Evolutionary conservation across 78 protist species (phyloP), one percentile per base, ranked within the genome.

Genomic region (Speleostelium caveatum): DNA sequence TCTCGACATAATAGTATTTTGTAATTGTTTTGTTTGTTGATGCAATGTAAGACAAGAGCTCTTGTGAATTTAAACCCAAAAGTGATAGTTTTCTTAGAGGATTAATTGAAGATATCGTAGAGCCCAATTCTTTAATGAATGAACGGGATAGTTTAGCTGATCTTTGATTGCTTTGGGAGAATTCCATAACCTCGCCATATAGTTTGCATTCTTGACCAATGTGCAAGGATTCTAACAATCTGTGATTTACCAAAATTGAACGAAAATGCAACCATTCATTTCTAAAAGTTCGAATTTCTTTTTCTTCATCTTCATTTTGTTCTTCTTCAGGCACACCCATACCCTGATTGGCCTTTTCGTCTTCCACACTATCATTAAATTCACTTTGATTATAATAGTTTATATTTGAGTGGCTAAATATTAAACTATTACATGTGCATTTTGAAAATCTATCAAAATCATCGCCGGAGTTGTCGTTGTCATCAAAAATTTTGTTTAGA

Each of bases 151-250:
- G 19, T 33, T 61, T 61, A 14, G 32, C 32, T 32, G 68, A 21
- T 0, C 22, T 30, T 61, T 61, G 68, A 26, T 61, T 61, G 17
- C 36, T 61, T 61, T 32, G 68, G 32, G 41, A 2, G 41, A 28
- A 61, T 32, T 28, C 68, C 36, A 30, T 61, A 30, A 61, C 68
- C 19, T 61, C 68, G 19, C 41, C 41, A 61, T 30, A 32, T 16
- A 17, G 12, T 30, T 16, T 28, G 32, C 68, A 61, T 32, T 61
- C 68, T 61, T 61, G 68, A 30, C 68, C 68, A 12, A 61, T 61
- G 4, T 61, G 68, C 19, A 61, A 30, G 4, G 16, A 32, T 61
- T 61, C 68, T 17, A 61, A 61, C 17, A 21, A 28, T 14, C 1
- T 24, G 17, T 60, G 68, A 61, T 61, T 61, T 22, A 32, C 38